Percentiles rank a stretch among this genome's conserved stretches.
Conservation (phyloP, 2,329 filamentous ascomycete species). For the Penicillium expansum region DNA sequence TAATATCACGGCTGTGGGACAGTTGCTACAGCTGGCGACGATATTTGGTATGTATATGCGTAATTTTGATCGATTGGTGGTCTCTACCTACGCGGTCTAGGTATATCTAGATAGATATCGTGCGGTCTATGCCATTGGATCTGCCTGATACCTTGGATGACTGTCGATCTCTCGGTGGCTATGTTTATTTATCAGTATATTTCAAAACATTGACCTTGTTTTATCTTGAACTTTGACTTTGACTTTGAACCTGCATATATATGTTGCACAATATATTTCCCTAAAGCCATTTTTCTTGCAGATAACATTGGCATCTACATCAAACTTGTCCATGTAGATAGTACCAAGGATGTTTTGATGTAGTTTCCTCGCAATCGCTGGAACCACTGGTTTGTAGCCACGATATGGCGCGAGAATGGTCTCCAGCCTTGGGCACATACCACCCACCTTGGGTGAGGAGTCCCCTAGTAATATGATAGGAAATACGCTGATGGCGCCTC, state of each 20-base stretch:
- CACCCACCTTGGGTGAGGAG: no score
- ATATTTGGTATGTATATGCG: conserved; percentile 23
- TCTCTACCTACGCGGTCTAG: not conserved
- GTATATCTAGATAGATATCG: not conserved
- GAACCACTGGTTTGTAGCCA: no score
- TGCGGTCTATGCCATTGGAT: not conserved
- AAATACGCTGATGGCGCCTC: no score
- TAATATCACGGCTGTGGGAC: conserved; percentile 58
- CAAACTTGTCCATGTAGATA: no score
- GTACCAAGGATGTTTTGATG: no score
- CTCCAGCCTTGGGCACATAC: no score
- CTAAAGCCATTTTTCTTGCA: not conserved
- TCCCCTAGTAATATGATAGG: no score
- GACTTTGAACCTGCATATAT: not conserved
- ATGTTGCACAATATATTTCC: not conserved
- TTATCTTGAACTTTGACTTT: not conserved
- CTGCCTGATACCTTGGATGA: not conserved
- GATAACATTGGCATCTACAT: no score
- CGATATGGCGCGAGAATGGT: no score
- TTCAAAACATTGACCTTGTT: not conserved
- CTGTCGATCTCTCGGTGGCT: not conserved
- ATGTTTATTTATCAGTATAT: not conserved
- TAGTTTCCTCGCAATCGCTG: no score
- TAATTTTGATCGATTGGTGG: not conserved
- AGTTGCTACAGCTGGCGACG: conserved; percentile 19